Evolutionary conservation across 2,329 filamentous ascomycete genomes (phyloP).

Genomic region (Cladosporium colombiae): DNA sequence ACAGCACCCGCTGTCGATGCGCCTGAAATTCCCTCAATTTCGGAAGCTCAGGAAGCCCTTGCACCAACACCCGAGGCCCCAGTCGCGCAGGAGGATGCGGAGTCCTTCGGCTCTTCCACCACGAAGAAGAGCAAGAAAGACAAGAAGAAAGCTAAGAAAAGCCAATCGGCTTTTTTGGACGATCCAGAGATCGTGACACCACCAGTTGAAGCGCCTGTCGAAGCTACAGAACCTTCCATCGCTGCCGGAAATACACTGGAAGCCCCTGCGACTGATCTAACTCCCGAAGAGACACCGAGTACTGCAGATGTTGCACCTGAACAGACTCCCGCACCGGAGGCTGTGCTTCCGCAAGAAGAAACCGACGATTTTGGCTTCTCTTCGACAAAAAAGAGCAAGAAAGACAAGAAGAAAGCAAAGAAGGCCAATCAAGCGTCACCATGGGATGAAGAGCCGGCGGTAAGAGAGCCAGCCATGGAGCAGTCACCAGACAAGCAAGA

Average conservation of each 20-base stretch:
- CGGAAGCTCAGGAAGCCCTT: background rate
- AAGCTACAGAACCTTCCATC: background rate
- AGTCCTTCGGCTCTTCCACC: conserved; percentile 25
- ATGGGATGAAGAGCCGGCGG: background rate
- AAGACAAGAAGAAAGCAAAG: conserved; percentile 45
- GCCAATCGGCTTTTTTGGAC: conserved; percentile 1
- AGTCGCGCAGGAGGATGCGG: conserved; percentile 20
- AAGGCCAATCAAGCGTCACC: background rate
- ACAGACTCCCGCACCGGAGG: background rate
- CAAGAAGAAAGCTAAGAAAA: conserved; percentile 42
- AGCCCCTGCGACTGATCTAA: background rate
- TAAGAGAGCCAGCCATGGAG: background rate
- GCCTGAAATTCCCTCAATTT: background rate
- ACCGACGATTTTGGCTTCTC: conserved; percentile 27
- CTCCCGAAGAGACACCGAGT: background rate
- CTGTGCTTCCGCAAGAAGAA: conserved; percentile 10
- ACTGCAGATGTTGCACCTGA: background rate
- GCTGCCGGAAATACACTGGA: background rate
- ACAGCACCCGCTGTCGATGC: background rate
- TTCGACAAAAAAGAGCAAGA: conserved; percentile 41
- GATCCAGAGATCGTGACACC: background rate
- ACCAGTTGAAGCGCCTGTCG: background rate
- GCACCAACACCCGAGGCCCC: background rate
- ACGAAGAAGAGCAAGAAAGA: conserved; percentile 44
- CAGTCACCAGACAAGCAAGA: background rate